Evolutionary conservation across 768 basidiomycete species (phyloP).

Genomic region (Neoboletus magnificus): DNA sequence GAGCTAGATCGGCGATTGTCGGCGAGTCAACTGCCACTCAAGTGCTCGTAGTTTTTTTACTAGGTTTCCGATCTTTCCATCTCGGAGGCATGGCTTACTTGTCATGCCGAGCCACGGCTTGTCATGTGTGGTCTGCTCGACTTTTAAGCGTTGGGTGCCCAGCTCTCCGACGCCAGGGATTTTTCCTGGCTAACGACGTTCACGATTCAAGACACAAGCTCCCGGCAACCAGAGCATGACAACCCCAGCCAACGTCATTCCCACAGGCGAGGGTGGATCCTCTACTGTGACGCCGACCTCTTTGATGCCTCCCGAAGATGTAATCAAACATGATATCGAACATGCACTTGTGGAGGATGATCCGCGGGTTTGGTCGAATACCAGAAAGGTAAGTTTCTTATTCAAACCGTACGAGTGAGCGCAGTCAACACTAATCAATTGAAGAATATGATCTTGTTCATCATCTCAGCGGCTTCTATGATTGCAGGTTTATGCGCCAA

Average conservation of each 20-base stretch:
- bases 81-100: background rate
- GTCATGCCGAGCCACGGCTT: background rate
- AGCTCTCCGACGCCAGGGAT: background rate
- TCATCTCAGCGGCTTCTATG: constrained; percentile 29
- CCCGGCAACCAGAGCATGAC: background rate
- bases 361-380: constrained; percentile 56
- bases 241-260: background rate
- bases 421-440: background rate
- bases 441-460: constrained; percentile 21
- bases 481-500: constrained; percentile 27
- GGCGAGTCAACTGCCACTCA: constrained; percentile 1
- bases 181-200: background rate
- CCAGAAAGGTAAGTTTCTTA: constrained; percentile 47
- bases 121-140: background rate
- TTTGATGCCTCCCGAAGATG: background rate
- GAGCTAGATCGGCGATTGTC: background rate
- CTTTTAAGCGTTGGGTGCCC: constrained; percentile 5
- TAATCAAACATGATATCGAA: constrained; percentile 33
- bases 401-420: background rate
- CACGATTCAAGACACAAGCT: constrained; percentile 6
- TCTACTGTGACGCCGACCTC: background rate
- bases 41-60: background rate
- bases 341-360: constrained; percentile 52
- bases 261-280: background rate
- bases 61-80: background rate